Evolutionary conservation across 2,329 filamentous ascomycete species (phyloP).

Genomic region (Aureobasidium zeae): DNA sequence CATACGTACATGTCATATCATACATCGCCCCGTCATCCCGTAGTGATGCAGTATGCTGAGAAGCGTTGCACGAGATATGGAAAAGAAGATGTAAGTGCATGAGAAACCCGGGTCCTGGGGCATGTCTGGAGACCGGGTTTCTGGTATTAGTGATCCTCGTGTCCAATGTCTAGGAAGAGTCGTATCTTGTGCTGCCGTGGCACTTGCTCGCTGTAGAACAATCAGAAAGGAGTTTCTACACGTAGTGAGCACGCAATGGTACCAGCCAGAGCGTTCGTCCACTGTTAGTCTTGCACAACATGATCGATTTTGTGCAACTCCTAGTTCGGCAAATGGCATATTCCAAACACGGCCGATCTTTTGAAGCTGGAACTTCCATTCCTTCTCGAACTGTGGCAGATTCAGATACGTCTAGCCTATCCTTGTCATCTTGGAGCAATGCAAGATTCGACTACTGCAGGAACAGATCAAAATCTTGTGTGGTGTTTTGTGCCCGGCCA

Average conservation of each 20-base stretch:
- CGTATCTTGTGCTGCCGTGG: constrained; percentile 2
- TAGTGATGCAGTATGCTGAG: constrained; percentile 4
- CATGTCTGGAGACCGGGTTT: background rate
- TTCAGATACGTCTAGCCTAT: constrained; percentile 10
- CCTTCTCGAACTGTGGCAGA: constrained; percentile 12
- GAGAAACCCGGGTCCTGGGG: background rate
- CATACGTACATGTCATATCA: background rate
- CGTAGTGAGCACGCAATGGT: background rate
- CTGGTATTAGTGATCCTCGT: too few species aligned
- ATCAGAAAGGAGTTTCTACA: constrained; percentile 10
- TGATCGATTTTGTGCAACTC: background rate
- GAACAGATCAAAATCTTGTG: too few species aligned
- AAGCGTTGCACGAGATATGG: constrained; percentile 1
- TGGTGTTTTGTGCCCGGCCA: background rate
- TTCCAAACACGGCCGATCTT: constrained; percentile 9
- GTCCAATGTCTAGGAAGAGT: too few species aligned
- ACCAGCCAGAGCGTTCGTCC: background rate
- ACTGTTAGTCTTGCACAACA: constrained; percentile 3
- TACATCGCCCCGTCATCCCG: background rate
- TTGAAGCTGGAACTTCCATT: constrained; percentile 1
- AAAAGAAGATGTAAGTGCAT: background rate
- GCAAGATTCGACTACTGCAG: constrained; percentile 13
- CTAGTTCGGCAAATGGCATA: background rate
- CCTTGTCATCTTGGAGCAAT: background rate
- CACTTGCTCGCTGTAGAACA: background rate